phyloP scores from a whole-genome alignment of 2,329 filamentous ascomycete genomes.

The Pestalotiopsis sp. region DNA sequence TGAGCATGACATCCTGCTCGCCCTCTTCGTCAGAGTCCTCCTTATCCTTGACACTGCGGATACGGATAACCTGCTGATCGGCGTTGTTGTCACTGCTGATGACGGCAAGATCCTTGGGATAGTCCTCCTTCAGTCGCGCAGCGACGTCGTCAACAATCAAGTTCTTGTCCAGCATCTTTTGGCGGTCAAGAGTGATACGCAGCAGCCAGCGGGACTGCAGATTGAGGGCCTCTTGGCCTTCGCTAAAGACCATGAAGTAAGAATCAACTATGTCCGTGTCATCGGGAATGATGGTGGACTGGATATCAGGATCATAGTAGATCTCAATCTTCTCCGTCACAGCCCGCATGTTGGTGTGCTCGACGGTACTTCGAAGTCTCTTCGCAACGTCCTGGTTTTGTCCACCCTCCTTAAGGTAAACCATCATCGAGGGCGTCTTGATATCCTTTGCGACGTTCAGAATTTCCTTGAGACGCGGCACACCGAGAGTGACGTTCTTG shows the following conservation, averaged over 20 bases:
- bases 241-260: constrained; percentile 92
- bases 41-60: constrained; percentile 75
- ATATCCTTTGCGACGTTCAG: constrained; percentile 97
- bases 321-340: constrained; percentile 93
- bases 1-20: constrained; percentile 90
- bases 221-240: constrained; percentile 61
- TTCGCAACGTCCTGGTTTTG: constrained; percentile 81
- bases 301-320: constrained; percentile 93
- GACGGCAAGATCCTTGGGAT: constrained; percentile 81
- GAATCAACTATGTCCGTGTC: constrained; percentile 95
- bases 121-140: constrained; percentile 84
- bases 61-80: constrained; percentile 90
- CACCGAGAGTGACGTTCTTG: constrained; percentile 99
- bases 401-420: constrained; percentile 72
- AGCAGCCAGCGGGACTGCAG: constrained; percentile 94
- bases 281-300: constrained; percentile 80
- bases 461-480: constrained; percentile 99
- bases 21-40: constrained; percentile 74
- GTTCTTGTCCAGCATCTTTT: constrained; percentile 94
- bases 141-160: constrained; percentile 92
- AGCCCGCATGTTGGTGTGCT: constrained; percentile 91
- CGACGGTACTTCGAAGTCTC: constrained; percentile 82
- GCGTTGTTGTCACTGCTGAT: constrained; percentile 99
- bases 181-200: constrained; percentile 88
- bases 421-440: constrained; percentile 97